These are phyloP conservation scores for Xylariaceae sp. DNA, from an alignment of 2,329 filamentous ascomycete species.

Conservation along the genomic window DNA sequence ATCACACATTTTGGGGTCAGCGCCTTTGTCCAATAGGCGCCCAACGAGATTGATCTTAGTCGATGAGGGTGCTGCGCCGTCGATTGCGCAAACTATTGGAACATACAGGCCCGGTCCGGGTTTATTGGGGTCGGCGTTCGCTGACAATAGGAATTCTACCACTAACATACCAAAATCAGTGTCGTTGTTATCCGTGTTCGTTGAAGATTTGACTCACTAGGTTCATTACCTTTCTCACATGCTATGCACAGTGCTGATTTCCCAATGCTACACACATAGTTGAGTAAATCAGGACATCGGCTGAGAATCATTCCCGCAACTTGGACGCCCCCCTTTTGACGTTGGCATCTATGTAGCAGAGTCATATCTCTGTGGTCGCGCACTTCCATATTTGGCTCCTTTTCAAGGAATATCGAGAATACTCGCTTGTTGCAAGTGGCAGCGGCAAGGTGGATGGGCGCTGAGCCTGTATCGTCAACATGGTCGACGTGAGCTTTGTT, in stretches of 20 bases:
- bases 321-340: constrained; percentile 18
- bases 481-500: constrained; percentile 21
- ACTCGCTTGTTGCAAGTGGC: constrained; percentile 26
- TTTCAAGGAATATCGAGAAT: constrained; percentile 26
- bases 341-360: constrained; percentile 29
- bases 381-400: constrained; percentile 23
- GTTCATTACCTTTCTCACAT: constrained; percentile 27
- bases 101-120: constrained; percentile 17
- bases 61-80: constrained; percentile 19
- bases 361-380: constrained; percentile 23
- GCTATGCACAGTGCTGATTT: constrained; percentile 31
- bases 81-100: constrained; percentile 20
- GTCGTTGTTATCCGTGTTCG: too few relatives aligned
- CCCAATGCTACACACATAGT: constrained; percentile 21
- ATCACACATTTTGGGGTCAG: constrained; percentile 21
- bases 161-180: too few relatives aligned
- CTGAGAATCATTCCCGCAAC: constrained; percentile 27
- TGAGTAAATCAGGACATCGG: constrained; percentile 13
- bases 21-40: constrained; percentile 19
- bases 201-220: constrained; percentile 20
- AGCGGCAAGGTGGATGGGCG: constrained; percentile 31
- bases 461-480: constrained; percentile 19
- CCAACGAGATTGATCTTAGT: constrained; percentile 24
- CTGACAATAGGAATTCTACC: constrained; percentile 22
- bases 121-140: constrained; percentile 24